Conservation (phyloP, 2,329 filamentous ascomycete species). For the Botrytis porri region DNA sequence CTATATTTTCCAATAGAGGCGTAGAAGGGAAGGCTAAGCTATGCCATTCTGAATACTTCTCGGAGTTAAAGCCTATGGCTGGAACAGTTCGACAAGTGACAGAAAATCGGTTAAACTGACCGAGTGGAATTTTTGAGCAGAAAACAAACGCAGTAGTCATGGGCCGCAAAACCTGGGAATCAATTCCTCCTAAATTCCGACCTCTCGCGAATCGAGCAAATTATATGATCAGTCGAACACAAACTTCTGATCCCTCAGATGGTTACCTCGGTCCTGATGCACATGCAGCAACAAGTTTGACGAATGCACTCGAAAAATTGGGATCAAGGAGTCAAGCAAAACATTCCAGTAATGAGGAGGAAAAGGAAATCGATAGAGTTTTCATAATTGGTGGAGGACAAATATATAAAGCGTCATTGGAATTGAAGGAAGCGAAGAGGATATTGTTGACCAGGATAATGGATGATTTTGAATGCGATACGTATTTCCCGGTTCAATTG, state of each 20-base stretch:
- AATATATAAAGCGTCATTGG: slow-evolving; percentile 73
- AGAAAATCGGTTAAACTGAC: neutral
- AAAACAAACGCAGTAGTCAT: slow-evolving; percentile 77
- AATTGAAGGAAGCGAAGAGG: slow-evolving; percentile 53
- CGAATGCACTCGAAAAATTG: neutral
- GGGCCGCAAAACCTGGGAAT: slow-evolving; percentile 97
- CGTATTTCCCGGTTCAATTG: slow-evolving; percentile 64
- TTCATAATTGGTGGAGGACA: slow-evolving; percentile 91
- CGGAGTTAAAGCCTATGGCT: neutral
- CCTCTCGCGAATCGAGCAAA: slow-evolving; percentile 80
- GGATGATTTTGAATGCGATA: slow-evolving; percentile 72
- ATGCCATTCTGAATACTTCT: neutral
- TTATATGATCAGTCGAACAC: slow-evolving; percentile 65
- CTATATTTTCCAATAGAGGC: neutral
- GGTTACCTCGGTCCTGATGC: neutral
- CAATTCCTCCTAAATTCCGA: slow-evolving; percentile 73
- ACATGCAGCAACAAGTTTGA: neutral
- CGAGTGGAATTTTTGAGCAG: slow-evolving; percentile 16
- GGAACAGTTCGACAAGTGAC: neutral
- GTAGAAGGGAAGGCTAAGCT: neutral
- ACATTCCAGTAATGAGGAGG: neutral
- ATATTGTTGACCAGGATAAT: slow-evolving; percentile 69
- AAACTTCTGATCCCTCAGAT: neutral
- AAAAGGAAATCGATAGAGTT: slow-evolving; percentile 5
- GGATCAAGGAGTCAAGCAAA: slow-evolving; percentile 1